Percentiles rank a stretch among this genome's conserved stretches.
phyloP scores from a whole-genome alignment of 1,284 basidiomycete species.

The Coriolopsis trogii region DNA sequence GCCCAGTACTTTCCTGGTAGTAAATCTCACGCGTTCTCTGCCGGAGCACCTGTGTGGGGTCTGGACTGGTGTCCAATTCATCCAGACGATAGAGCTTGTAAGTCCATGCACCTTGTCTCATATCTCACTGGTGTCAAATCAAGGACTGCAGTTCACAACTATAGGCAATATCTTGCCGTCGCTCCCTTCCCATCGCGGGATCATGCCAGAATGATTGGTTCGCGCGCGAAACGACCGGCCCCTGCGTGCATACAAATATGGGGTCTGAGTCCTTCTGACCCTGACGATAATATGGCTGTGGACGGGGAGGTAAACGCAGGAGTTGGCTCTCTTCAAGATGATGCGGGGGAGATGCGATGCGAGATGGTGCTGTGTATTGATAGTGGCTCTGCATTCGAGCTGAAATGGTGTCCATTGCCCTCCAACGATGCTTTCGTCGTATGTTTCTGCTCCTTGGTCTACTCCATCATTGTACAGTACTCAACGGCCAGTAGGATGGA shows the following conservation, averaged over 20 bases:
- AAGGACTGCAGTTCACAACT: constrained; percentile 48
- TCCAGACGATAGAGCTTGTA: constrained; percentile 58
- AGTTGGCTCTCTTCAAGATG: constrained; percentile 11
- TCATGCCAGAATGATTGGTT: constrained; percentile 64
- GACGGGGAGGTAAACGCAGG: constrained; percentile 1
- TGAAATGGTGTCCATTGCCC: constrained; percentile 91
- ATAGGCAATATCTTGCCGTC: constrained; percentile 82
- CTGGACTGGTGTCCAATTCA: constrained; percentile 90
- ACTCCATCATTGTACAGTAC: neutral
- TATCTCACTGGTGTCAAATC: neutral
- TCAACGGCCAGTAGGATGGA: neutral
- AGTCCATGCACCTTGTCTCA: constrained; percentile 17
- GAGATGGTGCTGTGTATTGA: constrained; percentile 81
- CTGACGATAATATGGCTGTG: constrained; percentile 26
- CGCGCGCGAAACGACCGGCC: constrained; percentile 51
- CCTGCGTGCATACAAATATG: constrained; percentile 76
- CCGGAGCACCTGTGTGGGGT: constrained; percentile 85
- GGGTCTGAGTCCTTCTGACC: constrained; percentile 37
- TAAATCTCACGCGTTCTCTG: constrained; percentile 72
- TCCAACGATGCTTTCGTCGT: constrained; percentile 55
- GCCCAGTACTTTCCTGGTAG: constrained; percentile 48
- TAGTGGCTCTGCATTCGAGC: constrained; percentile 70
- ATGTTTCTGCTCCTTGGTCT: neutral
- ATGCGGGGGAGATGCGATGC: constrained; percentile 54
- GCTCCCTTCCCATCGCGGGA: constrained; percentile 67